Base-by-base conservation (phyloP, 805 yeast genomes). In the Myxozyma nipponensis region DNA sequence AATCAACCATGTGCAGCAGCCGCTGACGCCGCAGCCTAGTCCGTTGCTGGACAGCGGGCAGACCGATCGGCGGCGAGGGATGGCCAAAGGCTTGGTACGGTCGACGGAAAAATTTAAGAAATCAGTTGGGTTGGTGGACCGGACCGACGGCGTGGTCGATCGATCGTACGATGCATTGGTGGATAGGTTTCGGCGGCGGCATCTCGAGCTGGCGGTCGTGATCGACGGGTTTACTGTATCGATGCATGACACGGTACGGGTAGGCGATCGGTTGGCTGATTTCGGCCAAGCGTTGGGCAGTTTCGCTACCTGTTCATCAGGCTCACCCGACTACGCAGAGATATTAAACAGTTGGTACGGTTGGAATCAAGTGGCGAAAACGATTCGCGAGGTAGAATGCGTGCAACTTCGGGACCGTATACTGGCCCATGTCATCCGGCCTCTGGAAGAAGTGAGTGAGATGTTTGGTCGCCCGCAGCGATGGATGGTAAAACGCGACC, bases 81-180 rank as follows among this genome's bases (percentile, higher is more conserved):
- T 24, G 15, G 19, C 50, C 17, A 17, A 17, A 18, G 38, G 38
- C 9, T 10, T 10, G 6, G 52, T 24, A 1, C 46, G 51, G 17
- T 52, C 57, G 28, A 47, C 56, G 6, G 58, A 52, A 25, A 47
- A 32, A 34, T 38, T 44, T 18, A 52, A 40, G 41, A 37, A 43
- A 19, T 23, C 55, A 4, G 48, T 52, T 2, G 49, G 45, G 19
- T 32, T 45, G 18, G 24, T 51, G 10, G 49, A 44, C 18, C 42
- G 17, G 35, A 10, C 42, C 2, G 50, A 41, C 2, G n/a, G n/a
- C n/a, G 17, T 44, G 13, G 44, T 42, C 19, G 57, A 52, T 39
- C 42, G 39, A 9, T 28, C 44, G 19, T 53, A 53, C 24, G 57
- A 53, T 15, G 28, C 28, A 13, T 28, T 53, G 2, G 49, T 30